A percentile compares a stretch with the other conserved stretches of the same genome.
Conservation (phyloP, 225 moss, liverwort and hornwort genomes). For the Straminergon stramineum region DNA sequence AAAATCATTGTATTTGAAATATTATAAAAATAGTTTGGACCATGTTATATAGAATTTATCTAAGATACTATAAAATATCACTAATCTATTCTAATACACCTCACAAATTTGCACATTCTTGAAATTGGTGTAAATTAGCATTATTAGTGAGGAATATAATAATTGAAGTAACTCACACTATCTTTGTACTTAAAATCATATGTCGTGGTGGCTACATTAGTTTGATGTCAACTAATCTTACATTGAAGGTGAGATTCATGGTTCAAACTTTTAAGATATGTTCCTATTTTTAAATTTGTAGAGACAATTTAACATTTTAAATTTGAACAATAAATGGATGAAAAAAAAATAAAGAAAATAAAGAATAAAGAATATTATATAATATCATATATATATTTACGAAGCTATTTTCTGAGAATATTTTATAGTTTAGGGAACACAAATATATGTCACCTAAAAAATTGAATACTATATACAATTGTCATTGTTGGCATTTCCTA, state of each 20-base stretch:
- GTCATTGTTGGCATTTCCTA: neutral
- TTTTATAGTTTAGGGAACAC: neutral
- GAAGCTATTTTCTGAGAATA: neutral
- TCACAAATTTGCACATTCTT: neutral
- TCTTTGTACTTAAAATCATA: neutral
- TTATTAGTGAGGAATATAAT: neutral
- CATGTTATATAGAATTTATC: neutral
- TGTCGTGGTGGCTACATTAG: neutral
- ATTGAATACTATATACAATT: neutral
- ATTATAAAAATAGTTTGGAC: too few relatives aligned
- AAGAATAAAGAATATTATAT: too few relatives aligned
- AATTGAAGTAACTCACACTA: neutral
- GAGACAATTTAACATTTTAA: neutral
- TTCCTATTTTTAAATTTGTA: too few relatives aligned
- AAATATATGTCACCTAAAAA: neutral
- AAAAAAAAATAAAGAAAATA: neutral
- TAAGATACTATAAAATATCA: neutral
- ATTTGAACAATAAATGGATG: neutral
- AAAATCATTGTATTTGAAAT: too few relatives aligned
- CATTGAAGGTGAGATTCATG: neutral
- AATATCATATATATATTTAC: too few relatives aligned
- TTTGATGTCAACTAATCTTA: neutral
- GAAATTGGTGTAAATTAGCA: neutral
- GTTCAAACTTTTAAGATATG: neutral
- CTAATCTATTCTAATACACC: too few relatives aligned